These are phyloP conservation scores for Exophiala oligosperma DNA, from an alignment of 2,329 filamentous ascomycete species.

Conservation along the genomic window DNA sequence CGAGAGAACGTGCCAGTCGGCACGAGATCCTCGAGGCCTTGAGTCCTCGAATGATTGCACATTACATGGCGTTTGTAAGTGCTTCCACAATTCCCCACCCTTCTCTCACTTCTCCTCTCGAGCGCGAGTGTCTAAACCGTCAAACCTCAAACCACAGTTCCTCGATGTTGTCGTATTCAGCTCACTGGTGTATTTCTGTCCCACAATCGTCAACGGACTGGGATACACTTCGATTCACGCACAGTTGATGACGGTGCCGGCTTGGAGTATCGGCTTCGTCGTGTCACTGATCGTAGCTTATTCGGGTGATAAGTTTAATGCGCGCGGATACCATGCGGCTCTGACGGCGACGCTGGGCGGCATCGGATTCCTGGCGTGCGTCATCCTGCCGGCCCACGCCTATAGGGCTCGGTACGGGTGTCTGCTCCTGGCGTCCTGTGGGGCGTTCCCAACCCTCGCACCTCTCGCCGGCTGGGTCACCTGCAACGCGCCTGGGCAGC, in stretches of 20 bases:
- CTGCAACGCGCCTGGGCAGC: slow-evolving; percentile 55
- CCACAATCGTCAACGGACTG: slow-evolving; percentile 62
- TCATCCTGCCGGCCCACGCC: slow-evolving; percentile 59
- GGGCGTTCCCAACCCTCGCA: slow-evolving; percentile 67
- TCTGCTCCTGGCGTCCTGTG: slow-evolving; percentile 65
- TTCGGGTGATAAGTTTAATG: slow-evolving; percentile 55
- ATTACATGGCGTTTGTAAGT: slow-evolving; percentile 13
- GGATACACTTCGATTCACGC: slow-evolving; percentile 56
- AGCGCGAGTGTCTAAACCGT: too few species aligned
- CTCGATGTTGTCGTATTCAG: slow-evolving; percentile 31
- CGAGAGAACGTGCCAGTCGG: slow-evolving; percentile 20
- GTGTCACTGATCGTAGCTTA: slow-evolving; percentile 53
- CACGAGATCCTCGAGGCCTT: slow-evolving; percentile 28
- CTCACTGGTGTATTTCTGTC: slow-evolving; percentile 51
- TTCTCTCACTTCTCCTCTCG: too few species aligned
- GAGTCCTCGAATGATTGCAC: slow-evolving; percentile 29
- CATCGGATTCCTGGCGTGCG: slow-evolving; percentile 61
- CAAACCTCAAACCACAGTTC: slow-evolving; percentile 10
- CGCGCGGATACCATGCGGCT: slow-evolving; percentile 53
- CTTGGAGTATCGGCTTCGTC: slow-evolving; percentile 61
- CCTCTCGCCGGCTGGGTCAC: slow-evolving; percentile 68
- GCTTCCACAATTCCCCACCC: background rate
- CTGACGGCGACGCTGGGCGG: slow-evolving; percentile 52
- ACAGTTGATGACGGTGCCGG: slow-evolving; percentile 66
- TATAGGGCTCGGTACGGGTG: slow-evolving; percentile 65